Evolutionary conservation across 2,329 filamentous ascomycete genomes (phyloP).

Genomic region (Beauveria caledonica): DNA sequence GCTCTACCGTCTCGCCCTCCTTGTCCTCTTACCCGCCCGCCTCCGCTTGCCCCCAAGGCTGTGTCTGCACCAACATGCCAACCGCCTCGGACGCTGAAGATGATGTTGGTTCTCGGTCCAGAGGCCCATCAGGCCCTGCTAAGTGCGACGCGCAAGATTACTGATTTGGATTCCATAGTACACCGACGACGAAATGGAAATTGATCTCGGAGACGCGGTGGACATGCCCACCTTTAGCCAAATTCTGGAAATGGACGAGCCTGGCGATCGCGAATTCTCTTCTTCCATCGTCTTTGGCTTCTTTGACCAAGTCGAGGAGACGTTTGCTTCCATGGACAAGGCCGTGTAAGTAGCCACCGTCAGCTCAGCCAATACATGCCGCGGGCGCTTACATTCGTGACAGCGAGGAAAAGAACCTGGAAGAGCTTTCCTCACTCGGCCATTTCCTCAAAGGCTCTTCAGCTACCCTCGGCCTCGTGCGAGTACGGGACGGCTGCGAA

Average conservation of each 20-base stretch:
- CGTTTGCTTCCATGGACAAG: conserved; percentile 76
- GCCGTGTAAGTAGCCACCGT: conserved; percentile 58
- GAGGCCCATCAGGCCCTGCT: neutral
- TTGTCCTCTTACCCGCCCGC: neutral
- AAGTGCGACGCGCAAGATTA: neutral
- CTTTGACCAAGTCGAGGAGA: conserved; percentile 82
- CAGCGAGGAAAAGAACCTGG: conserved; percentile 61
- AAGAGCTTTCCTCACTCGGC: conserved; percentile 71
- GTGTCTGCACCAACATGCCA: neutral
- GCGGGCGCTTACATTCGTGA: neutral
- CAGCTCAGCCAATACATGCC: too few species aligned
- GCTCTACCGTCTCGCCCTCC: neutral
- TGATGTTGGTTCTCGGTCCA: conserved; percentile 6
- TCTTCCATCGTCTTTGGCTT: conserved; percentile 83
- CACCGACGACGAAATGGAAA: conserved; percentile 37
- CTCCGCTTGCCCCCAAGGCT: neutral
- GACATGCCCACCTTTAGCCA: conserved; percentile 79
- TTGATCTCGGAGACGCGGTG: conserved; percentile 63
- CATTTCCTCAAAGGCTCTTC: conserved; percentile 98
- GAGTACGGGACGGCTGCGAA: conserved; percentile 89
- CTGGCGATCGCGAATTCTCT: conserved; percentile 79
- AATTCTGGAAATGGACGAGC: conserved; percentile 98
- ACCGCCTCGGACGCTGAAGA: neutral
- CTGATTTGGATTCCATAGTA: neutral
- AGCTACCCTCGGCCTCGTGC: conserved; percentile 81